phyloP scores from a whole-genome alignment of 2,329 filamentous ascomycete genomes.

The Alternaria longipes region DNA sequence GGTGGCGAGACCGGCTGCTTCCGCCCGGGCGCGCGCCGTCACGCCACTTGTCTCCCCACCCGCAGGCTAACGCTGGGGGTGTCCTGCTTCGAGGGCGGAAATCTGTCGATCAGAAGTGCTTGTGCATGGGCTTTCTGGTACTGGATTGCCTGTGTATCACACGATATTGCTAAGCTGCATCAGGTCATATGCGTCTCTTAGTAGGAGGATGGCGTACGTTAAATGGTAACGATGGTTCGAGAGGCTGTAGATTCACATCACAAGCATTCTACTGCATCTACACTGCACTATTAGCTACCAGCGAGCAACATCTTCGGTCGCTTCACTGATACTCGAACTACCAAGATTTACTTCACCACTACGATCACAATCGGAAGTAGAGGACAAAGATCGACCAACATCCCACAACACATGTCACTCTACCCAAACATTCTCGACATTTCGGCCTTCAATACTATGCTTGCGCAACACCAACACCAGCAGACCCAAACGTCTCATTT shows the following conservation, averaged over 20 bases:
- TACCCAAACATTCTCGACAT: conserved; percentile 17
- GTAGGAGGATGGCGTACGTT: neutral
- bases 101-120: neutral
- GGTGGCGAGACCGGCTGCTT: conserved; percentile 9
- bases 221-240: neutral
- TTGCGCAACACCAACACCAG: neutral
- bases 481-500: neutral
- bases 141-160: neutral
- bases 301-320: neutral
- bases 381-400: neutral
- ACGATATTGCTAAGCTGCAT: neutral
- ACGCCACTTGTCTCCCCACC: conserved; percentile 22
- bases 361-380: neutral
- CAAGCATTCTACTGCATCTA: neutral
- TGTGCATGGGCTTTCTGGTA: neutral
- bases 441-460: conserved; percentile 4
- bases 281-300: neutral
- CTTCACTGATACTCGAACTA: neutral
- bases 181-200: neutral
- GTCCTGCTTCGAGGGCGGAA: neutral
- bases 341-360: neutral
- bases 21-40: conserved; percentile 6
- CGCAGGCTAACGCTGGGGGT: neutral
- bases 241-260: neutral
- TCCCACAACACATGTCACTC: conserved; percentile 6